A percentile compares a stretch with the other conserved stretches of the same genome.
Conservation (phyloP, 2,329 filamentous ascomycete species). For the Trichoderma simmonsii region DNA sequence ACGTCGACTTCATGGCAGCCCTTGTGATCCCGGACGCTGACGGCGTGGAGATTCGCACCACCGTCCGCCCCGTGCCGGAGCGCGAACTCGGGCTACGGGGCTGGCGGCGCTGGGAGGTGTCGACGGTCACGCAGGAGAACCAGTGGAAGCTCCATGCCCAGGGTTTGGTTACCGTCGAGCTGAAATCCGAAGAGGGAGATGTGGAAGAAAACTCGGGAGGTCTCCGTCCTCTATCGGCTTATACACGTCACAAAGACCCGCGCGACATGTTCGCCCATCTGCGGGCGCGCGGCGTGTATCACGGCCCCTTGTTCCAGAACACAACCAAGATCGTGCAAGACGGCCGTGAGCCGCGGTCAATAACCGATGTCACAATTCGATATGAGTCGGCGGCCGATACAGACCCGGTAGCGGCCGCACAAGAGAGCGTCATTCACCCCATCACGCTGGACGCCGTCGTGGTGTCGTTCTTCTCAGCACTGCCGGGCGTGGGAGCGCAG, state of each 20-base stretch:
- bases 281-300: background rate
- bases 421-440: background rate
- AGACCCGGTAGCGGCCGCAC: background rate
- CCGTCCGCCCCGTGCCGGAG: background rate
- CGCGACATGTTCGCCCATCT: background rate
- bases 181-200: background rate
- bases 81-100: background rate
- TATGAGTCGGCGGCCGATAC: background rate
- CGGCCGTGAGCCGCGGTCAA: background rate
- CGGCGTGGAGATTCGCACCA: background rate
- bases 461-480: background rate
- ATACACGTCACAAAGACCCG: background rate
- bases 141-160: background rate
- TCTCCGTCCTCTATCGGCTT: background rate
- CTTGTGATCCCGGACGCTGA: background rate
- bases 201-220: background rate
- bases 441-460: background rate
- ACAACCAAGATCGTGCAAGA: background rate
- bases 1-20: background rate
- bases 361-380: background rate
- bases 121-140: background rate
- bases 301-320: background rate
- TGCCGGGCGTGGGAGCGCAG: background rate
- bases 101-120: background rate
- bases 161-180: background rate